Percentiles rank a stretch among this genome's conserved stretches.
Evolutionary conservation across 2,329 filamentous ascomycete species (phyloP).

Genomic region (Fusarium sp.): DNA sequence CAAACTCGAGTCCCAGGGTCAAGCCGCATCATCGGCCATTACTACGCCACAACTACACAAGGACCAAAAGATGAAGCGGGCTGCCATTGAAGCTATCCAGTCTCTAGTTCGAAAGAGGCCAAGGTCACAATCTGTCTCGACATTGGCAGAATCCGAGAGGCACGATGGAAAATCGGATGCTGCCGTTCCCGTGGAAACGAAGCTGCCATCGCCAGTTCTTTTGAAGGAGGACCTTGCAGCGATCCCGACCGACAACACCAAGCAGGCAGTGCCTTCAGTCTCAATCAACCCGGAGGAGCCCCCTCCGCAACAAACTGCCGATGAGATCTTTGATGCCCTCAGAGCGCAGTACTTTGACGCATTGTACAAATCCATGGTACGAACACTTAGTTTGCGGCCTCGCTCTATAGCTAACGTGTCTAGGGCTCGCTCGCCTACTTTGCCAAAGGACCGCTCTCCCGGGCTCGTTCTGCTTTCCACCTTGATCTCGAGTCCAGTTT

Average conservation of each 20-base stretch:
- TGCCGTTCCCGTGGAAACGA: slow-evolving; percentile 20
- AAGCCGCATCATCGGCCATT: slow-evolving; percentile 40
- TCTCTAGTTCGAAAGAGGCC: slow-evolving; percentile 66
- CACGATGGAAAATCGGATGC: slow-evolving; percentile 29
- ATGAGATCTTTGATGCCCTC: slow-evolving; percentile 67
- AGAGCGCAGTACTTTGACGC: slow-evolving; percentile 68
- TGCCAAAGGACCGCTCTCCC: slow-evolving; percentile 82
- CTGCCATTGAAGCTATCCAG: slow-evolving; percentile 72
- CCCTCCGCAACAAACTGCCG: slow-evolving; percentile 54
- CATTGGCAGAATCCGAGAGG: slow-evolving; percentile 42
- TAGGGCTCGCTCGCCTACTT: slow-evolving; percentile 85
- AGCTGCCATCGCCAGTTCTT: slow-evolving; percentile 33
- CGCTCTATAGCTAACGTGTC: neutral
- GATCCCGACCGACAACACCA: neutral
- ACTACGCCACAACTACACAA: slow-evolving; percentile 60
- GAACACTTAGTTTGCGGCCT: slow-evolving; percentile 40
- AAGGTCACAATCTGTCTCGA: slow-evolving; percentile 57
- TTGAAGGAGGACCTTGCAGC: slow-evolving; percentile 27
- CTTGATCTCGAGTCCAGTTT: slow-evolving; percentile 69
- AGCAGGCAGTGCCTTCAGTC: neutral
- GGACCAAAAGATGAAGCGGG: slow-evolving; percentile 64
- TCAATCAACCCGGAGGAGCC: slow-evolving; percentile 9
- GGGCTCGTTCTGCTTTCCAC: slow-evolving; percentile 77
- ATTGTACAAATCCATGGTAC: slow-evolving; percentile 71
- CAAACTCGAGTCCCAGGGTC: slow-evolving; percentile 25